Percentiles rank a stretch among this genome's conserved stretches.
phyloP scores from a whole-genome alignment of 1,284 basidiomycete genomes.

The Anthracocystis setariae region DNA sequence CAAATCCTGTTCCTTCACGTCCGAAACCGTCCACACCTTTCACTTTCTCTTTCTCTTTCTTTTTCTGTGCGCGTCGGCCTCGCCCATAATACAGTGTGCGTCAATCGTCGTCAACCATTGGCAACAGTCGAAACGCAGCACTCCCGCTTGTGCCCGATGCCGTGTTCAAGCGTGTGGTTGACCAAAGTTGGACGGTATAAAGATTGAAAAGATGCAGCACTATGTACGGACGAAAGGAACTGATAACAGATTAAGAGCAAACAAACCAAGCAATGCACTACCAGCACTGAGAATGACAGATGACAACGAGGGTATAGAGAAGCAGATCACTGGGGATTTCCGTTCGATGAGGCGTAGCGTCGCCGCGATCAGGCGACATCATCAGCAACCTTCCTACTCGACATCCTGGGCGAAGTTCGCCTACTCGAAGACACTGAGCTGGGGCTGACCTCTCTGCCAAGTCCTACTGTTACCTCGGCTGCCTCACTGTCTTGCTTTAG shows the following conservation, averaged over 20 bases:
- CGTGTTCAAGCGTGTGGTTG: no score
- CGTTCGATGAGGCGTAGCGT: not conserved
- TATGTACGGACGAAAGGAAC: no score
- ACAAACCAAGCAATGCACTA: conserved; percentile 1
- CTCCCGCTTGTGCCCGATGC: no score
- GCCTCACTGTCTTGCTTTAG: conserved; percentile 14
- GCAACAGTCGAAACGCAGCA: no score
- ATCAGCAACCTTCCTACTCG: conserved; percentile 24
- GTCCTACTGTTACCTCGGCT: conserved; percentile 8
- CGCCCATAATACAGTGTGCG: no score
- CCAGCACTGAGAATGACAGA: conserved; percentile 1
- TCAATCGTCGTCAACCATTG: no score
- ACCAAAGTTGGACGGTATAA: no score
- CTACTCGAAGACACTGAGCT: conserved; percentile 41
- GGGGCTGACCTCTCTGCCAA: conserved; percentile 28
- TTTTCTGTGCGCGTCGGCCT: no score
- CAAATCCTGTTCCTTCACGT: not conserved
- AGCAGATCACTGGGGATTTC: not conserved
- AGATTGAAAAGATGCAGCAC: no score
- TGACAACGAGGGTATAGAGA: conserved; percentile 10
- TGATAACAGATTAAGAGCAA: not conserved
- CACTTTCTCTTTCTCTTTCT: no score
- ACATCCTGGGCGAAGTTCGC: conserved; percentile 45
- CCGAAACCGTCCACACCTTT: no score
- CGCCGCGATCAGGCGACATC: conserved; percentile 7